Conservation (phyloP, 495 filamentous ascomycete species). For the Trichoderma erinaceum region DNA sequence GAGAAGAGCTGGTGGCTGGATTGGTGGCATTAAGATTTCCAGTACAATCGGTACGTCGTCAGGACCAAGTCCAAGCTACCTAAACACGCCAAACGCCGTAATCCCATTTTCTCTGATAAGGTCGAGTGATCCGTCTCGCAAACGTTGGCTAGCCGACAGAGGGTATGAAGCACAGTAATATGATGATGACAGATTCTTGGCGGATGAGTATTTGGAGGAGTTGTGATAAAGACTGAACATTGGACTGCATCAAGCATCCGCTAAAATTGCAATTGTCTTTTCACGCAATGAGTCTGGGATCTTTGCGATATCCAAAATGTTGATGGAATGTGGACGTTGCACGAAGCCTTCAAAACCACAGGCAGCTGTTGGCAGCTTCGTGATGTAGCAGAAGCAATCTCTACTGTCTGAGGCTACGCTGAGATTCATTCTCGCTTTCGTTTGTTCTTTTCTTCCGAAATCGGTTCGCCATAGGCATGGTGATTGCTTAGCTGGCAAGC, state of each 20-base stretch:
- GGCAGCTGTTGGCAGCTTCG: not conserved
- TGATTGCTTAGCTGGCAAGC: too few species aligned
- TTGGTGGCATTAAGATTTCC: too few species aligned
- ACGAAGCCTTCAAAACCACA: too few species aligned
- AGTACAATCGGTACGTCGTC: not conserved
- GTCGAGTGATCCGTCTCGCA: not conserved
- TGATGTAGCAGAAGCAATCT: not conserved
- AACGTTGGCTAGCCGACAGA: not conserved
- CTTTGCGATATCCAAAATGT: not conserved
- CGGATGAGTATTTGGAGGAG: not conserved
- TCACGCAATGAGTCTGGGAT: not conserved
- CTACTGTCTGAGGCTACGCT: not conserved
- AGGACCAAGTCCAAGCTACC: not conserved
- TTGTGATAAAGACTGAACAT: not conserved
- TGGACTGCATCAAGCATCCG: not conserved
- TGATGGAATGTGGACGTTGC: too few species aligned
- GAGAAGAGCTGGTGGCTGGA: not conserved
- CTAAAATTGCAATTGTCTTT: not conserved
- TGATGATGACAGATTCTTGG: not conserved
- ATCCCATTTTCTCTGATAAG: not conserved
- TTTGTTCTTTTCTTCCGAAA: not conserved
- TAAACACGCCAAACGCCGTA: not conserved
- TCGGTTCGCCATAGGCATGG: not conserved
- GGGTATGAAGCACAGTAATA: not conserved
- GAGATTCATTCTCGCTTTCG: not conserved